A percentile compares a stretch with the other conserved stretches of the same genome.
These are phyloP conservation scores for Aureobasidium mangrovei DNA, from an alignment of 2,329 filamentous ascomycete species.

Conservation along the genomic window DNA sequence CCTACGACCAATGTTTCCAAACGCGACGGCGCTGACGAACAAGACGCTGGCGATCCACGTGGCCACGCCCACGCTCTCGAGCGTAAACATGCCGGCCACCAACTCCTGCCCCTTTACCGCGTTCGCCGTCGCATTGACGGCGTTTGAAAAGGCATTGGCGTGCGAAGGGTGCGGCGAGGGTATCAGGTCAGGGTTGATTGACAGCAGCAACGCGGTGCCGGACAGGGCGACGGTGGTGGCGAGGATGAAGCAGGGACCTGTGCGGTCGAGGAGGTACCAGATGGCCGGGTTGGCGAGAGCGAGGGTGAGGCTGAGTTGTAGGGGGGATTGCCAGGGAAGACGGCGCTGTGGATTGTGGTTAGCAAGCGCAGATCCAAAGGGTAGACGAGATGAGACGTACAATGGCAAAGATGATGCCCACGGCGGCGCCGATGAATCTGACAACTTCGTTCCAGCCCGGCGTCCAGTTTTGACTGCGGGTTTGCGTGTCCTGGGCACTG, in stretches of 20 bases:
- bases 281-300: constrained; percentile 85
- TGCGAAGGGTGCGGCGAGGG: constrained; percentile 51
- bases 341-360: constrained; percentile 53
- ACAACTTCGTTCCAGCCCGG: constrained; percentile 70
- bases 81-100: constrained; percentile 44
- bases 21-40: constrained; percentile 91
- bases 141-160: constrained; percentile 17
- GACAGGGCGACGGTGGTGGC: constrained; percentile 63
- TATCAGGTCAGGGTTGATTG: constrained; percentile 69
- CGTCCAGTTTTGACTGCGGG: constrained; percentile 18
- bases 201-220: constrained; percentile 65
- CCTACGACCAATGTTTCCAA: constrained; percentile 86
- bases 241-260: constrained; percentile 72
- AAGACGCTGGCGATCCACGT: constrained; percentile 90
- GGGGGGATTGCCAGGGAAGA: constrained; percentile 84
- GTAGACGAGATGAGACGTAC: constrained; percentile 45
- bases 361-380: not conserved
- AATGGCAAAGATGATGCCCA: constrained; percentile 71
- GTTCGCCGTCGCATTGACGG: constrained; percentile 16
- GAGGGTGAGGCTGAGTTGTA: constrained; percentile 85
- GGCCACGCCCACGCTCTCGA: constrained; percentile 59
- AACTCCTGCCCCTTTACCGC: constrained; percentile 17
- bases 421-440: constrained; percentile 60
- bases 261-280: constrained; percentile 94
- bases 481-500: constrained; percentile 13